Conservation (phyloP, 2,329 filamentous ascomycete species). For the Colletotrichum eremochloae region DNA sequence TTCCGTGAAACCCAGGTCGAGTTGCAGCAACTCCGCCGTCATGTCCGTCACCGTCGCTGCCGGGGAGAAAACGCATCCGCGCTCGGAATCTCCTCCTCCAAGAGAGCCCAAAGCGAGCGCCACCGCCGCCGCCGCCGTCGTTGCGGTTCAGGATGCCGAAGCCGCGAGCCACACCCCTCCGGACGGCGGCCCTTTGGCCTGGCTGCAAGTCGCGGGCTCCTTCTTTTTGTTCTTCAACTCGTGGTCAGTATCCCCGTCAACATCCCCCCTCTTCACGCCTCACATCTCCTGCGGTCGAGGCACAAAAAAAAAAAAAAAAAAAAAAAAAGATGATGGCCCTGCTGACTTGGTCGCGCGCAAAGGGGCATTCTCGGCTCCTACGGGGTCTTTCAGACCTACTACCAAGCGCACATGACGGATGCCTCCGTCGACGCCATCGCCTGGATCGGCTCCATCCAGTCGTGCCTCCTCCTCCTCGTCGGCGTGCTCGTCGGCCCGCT, state of each 20-base stretch:
- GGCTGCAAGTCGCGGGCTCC: constrained; percentile 54
- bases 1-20: background rate
- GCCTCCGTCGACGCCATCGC: constrained; percentile 49
- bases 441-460: constrained; percentile 52
- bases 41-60: background rate
- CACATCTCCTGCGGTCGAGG: too few species aligned
- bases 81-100: background rate
- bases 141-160: background rate
- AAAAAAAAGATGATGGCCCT: background rate
- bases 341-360: background rate
- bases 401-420: constrained; percentile 44
- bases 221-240: constrained; percentile 54
- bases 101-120: constrained; percentile 1
- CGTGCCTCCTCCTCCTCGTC: constrained; percentile 54
- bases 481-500: constrained; percentile 55
- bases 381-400: constrained; percentile 54
- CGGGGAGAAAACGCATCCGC: background rate
- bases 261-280: too few species aligned
- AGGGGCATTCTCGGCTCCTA: constrained; percentile 54
- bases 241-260: constrained; percentile 44
- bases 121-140: background rate
- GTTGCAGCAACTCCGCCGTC: background rate
- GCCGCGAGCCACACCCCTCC: background rate
- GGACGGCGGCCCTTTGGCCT: constrained; percentile 51
- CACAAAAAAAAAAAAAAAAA: too few species aligned